These are phyloP conservation scores for Penicillium sclerotigenum DNA, from an alignment of 2,329 filamentous ascomycete genomes.

Conservation along the genomic window DNA sequence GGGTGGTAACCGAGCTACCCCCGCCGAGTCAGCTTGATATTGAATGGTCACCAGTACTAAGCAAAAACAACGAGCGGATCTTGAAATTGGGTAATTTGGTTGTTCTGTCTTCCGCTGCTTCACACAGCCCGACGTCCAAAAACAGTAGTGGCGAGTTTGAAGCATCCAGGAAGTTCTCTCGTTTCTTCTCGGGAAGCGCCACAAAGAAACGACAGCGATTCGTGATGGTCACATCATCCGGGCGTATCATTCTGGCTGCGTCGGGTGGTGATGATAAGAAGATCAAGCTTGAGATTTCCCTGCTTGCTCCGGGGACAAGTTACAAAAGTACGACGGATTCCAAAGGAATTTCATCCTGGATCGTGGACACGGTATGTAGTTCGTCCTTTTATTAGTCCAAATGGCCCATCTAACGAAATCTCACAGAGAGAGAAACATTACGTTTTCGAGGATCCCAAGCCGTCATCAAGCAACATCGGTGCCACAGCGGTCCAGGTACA, in stretches of 20 bases:
- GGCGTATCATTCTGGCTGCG: slow-evolving; percentile 82
- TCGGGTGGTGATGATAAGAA: slow-evolving; percentile 95
- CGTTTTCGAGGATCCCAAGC: slow-evolving; percentile 89
- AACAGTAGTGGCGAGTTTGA: slow-evolving; percentile 64
- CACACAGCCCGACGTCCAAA: slow-evolving; percentile 70
- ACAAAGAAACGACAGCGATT: slow-evolving; percentile 90
- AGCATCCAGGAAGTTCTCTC: slow-evolving; percentile 75
- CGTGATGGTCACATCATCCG: slow-evolving; percentile 92
- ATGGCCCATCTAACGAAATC: slow-evolving; percentile 28
- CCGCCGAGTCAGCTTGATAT: slow-evolving; percentile 97
- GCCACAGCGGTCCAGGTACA: slow-evolving; percentile 68
- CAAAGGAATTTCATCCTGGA: slow-evolving; percentile 87
- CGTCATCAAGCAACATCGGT: slow-evolving; percentile 61
- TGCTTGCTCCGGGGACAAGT: slow-evolving; percentile 69
- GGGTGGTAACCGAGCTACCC: slow-evolving; percentile 90
- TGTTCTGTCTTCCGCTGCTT: slow-evolving; percentile 74
- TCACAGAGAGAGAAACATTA: slow-evolving; percentile 79
- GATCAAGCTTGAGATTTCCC: slow-evolving; percentile 85
- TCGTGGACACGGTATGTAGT: slow-evolving; percentile 81
- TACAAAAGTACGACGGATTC: slow-evolving; percentile 79
- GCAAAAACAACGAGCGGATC: slow-evolving; percentile 86
- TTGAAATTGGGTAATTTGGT: slow-evolving; percentile 88
- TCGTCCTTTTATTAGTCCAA: slow-evolving; percentile 8
- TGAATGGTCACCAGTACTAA: slow-evolving; percentile 96
- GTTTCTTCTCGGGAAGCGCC: slow-evolving; percentile 87